phyloP scores from a whole-genome alignment of 2,329 filamentous ascomycete species.

The Lachnellula hyalina region DNA sequence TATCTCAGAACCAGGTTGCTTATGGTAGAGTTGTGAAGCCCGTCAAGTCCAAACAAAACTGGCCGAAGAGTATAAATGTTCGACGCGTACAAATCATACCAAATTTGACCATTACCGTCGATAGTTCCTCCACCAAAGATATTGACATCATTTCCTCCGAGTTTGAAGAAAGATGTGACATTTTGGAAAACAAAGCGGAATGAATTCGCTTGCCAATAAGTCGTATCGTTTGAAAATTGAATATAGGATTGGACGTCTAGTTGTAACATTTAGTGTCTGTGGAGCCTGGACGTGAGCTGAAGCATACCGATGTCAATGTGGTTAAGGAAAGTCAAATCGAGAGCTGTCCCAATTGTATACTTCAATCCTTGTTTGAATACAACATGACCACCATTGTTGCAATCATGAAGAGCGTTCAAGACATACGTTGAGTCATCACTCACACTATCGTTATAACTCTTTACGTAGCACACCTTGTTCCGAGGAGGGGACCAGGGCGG shows the following conservation, averaged over 20 bases:
- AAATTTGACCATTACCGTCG: constrained; percentile 59
- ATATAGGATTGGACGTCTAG: constrained; percentile 54
- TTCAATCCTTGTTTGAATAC: constrained; percentile 46
- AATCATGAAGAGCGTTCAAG: constrained; percentile 48
- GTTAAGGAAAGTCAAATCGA: constrained; percentile 60
- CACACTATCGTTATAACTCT: constrained; percentile 23
- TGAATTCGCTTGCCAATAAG: constrained; percentile 61
- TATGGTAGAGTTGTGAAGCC: constrained; percentile 52
- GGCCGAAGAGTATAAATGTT: constrained; percentile 54
- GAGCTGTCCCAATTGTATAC: constrained; percentile 58
- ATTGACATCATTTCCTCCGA: constrained; percentile 61
- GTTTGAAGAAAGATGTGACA: constrained; percentile 60
- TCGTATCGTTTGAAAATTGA: constrained; percentile 59
- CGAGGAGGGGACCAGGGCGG: constrained; percentile 15
- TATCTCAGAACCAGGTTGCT: constrained; percentile 56
- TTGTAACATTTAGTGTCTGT: background rate
- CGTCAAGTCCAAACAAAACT: constrained; percentile 52
- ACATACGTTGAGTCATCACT: constrained; percentile 40
- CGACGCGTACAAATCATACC: constrained; percentile 51
- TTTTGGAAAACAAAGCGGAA: constrained; percentile 64
- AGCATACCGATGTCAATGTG: constrained; percentile 54
- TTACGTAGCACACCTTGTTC: constrained; percentile 24
- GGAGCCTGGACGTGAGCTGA: background rate
- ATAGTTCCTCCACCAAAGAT: constrained; percentile 61
- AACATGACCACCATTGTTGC: constrained; percentile 57